These are phyloP conservation scores for Isabelozyma pseudorhagii DNA, from an alignment of 805 yeast genomes.

Conservation along the genomic window DNA sequence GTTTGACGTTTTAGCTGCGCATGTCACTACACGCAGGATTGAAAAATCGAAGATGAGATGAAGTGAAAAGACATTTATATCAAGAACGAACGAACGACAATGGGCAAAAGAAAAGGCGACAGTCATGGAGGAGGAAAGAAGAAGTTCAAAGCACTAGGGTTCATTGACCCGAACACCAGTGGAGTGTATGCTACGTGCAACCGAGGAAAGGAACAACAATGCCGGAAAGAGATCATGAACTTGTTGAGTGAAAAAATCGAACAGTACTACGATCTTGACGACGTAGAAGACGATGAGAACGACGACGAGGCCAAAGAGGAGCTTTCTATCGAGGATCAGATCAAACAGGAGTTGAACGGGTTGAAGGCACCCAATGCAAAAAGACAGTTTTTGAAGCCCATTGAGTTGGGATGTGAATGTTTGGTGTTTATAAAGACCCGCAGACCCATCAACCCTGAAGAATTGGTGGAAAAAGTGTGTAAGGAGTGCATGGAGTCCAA, in stretches of 20 bases:
- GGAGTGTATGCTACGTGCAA: constrained; percentile 91
- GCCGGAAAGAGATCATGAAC: constrained; percentile 67
- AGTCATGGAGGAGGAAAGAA: constrained; percentile 23
- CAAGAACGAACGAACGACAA: constrained; percentile 1
- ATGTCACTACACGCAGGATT: too few species aligned
- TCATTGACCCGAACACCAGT: constrained; percentile 77
- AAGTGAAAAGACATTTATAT: too few species aligned
- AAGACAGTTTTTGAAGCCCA: constrained; percentile 48
- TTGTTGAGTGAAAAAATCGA: constrained; percentile 45
- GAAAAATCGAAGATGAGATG: too few species aligned
- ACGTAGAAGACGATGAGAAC: constrained; percentile 20
- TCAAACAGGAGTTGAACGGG: constrained; percentile 66
- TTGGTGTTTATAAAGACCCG: constrained; percentile 80
- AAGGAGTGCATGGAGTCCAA: constrained; percentile 51
- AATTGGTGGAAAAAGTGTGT: constrained; percentile 63
- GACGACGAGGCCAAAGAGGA: constrained; percentile 17
- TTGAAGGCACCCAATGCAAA: constrained; percentile 42
- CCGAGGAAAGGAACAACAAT: constrained; percentile 72
- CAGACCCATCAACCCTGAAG: constrained; percentile 75
- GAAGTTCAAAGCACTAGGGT: constrained; percentile 47
- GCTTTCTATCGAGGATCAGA: constrained; percentile 70
- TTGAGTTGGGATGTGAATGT: constrained; percentile 75
- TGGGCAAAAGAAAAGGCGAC: constrained; percentile 27
- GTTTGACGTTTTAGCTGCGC: too few species aligned
- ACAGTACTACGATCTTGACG: constrained; percentile 26